Conservation (phyloP, 1,139 yeast genomes). For the Scheffersomyces stambukii region DNA sequence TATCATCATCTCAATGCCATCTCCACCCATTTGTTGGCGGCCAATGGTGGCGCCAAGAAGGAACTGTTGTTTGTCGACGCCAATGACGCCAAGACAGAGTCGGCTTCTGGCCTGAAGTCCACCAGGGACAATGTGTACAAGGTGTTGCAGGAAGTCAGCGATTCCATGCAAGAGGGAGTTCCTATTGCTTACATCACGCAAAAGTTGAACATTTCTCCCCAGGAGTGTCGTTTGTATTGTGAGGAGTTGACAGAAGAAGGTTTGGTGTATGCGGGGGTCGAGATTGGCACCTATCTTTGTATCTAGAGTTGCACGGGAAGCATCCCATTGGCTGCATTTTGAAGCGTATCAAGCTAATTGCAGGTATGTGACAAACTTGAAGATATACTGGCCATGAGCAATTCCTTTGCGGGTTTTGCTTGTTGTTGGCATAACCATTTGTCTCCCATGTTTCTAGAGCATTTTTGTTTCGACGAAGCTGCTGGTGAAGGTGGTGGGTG, state of each 20-base stretch:
- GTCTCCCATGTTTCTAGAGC: neutral
- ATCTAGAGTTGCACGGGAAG: no score
- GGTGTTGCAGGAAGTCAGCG: constrained; percentile 48
- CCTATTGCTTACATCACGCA: constrained; percentile 60
- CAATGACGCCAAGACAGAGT: no score
- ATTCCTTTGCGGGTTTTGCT: no score
- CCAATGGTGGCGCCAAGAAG: constrained; percentile 7
- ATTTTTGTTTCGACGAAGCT: neutral
- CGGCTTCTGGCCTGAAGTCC: constrained; percentile 19
- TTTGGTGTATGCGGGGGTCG: constrained; percentile 61
- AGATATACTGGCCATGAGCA: neutral
- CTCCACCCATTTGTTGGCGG: constrained; percentile 52
- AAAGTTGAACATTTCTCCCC: constrained; percentile 46
- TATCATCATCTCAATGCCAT: constrained; percentile 77
- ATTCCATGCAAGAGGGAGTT: constrained; percentile 69
- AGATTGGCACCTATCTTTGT: constrained; percentile 57
- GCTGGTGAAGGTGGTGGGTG: no score
- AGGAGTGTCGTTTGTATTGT: constrained; percentile 47
- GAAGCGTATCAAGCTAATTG: no score
- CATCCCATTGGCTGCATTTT: no score
- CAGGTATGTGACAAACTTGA: no score
- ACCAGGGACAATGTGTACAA: constrained; percentile 42
- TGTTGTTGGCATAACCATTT: no score
- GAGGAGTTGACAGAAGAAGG: constrained; percentile 60
- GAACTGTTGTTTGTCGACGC: constrained; percentile 44